phyloP scores from a whole-genome alignment of 805 yeast genomes.

The Yamadazyma akitaensis region DNA sequence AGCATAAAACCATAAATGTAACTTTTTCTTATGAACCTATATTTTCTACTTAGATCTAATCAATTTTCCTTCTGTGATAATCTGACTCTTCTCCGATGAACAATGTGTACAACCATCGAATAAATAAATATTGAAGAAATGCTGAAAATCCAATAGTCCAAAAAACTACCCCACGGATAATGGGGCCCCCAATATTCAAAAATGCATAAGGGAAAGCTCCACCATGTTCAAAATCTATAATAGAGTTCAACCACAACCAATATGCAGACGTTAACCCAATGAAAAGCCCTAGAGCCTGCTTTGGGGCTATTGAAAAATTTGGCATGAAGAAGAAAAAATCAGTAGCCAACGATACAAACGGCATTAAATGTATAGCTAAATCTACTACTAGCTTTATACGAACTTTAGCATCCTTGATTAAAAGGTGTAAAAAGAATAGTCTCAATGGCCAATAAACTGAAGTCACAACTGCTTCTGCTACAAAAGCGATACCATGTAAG shows the following conservation, averaged over 20 bases:
- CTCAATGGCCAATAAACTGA: conserved; percentile 68
- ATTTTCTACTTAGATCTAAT: not conserved
- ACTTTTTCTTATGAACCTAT: too few relatives aligned
- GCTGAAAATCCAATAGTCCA: conserved; percentile 36
- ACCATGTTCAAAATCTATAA: conserved; percentile 45
- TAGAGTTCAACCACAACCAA: conserved; percentile 48
- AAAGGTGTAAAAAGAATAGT: conserved; percentile 47
- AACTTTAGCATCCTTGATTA: conserved; percentile 34
- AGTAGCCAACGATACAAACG: conserved; percentile 46
- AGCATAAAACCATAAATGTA: too few relatives aligned
- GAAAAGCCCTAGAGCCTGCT: conserved; percentile 39
- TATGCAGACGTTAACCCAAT: conserved; percentile 43
- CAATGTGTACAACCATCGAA: conserved; percentile 23
- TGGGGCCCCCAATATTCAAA: conserved; percentile 48
- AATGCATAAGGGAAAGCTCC: conserved; percentile 68
- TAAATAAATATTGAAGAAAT: conserved; percentile 29
- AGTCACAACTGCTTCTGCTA: conserved; percentile 60
- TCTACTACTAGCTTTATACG: conserved; percentile 51
- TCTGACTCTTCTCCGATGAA: not conserved
- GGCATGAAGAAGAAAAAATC: conserved; percentile 58
- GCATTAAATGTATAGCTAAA: conserved; percentile 57
- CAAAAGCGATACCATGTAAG: conserved; percentile 52
- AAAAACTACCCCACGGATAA: conserved; percentile 47
- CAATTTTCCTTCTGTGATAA: not conserved
- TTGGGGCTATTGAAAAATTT: conserved; percentile 32